These are phyloP conservation scores for Thelonectria blattea DNA, from an alignment of 2,329 filamentous ascomycete genomes.

Conservation along the genomic window DNA sequence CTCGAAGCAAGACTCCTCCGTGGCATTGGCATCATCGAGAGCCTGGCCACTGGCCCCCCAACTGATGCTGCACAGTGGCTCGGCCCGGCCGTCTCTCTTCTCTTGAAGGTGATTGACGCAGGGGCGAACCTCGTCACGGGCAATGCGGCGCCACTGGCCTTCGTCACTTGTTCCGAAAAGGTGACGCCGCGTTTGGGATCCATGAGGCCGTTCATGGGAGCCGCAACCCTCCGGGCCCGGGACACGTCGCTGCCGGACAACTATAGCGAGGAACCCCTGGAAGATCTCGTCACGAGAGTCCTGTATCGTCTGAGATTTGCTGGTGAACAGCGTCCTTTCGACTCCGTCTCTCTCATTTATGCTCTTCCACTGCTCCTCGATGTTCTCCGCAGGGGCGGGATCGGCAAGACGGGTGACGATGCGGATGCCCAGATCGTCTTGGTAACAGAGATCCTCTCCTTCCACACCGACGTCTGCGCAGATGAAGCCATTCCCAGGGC, in stretches of 20 bases:
- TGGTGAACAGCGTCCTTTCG: slow-evolving; percentile 92
- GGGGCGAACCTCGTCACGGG: slow-evolving; percentile 84
- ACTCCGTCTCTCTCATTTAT: slow-evolving; percentile 86
- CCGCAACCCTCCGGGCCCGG: slow-evolving; percentile 82
- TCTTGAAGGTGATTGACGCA: slow-evolving; percentile 77
- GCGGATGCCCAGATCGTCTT: slow-evolving; percentile 89
- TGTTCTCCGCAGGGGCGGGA: slow-evolving; percentile 79
- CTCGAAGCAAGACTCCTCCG: slow-evolving; percentile 76
- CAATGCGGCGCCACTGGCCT: slow-evolving; percentile 77
- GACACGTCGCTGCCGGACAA: slow-evolving; percentile 75
- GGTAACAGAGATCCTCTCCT: slow-evolving; percentile 85
- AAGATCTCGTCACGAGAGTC: slow-evolving; percentile 83
- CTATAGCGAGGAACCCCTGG: slow-evolving; percentile 79
- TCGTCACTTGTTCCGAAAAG: slow-evolving; percentile 79
- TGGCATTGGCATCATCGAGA: slow-evolving; percentile 84
- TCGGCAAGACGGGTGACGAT: slow-evolving; percentile 76
- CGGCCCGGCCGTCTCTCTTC: slow-evolving; percentile 74
- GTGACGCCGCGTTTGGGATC: slow-evolving; percentile 76
- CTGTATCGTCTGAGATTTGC: slow-evolving; percentile 90
- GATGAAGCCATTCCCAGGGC: slow-evolving; percentile 78
- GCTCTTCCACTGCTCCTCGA: slow-evolving; percentile 81
- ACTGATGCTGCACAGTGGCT: slow-evolving; percentile 91
- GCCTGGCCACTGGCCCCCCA: slow-evolving; percentile 84
- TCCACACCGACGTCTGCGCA: slow-evolving; percentile 81
- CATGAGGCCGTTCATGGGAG: slow-evolving; percentile 82